Evolutionary conservation across 192 early-diverging fungal species (phyloP), one percentile per base, ranked within the genome.

Genomic region (Glomus cerebriforme): DNA sequence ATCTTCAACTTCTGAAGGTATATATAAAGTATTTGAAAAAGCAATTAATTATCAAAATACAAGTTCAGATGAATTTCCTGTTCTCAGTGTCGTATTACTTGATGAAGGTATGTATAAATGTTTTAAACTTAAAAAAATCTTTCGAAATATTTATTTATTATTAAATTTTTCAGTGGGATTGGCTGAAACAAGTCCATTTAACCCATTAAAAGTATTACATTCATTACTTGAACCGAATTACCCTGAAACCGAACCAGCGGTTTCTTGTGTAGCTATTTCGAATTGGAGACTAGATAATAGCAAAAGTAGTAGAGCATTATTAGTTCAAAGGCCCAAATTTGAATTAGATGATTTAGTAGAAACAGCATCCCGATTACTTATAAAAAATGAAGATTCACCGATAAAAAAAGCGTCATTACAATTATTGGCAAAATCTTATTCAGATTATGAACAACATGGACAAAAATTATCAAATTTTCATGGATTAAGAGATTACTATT

Each of bases 1-100:
- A 58, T 77, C 79, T 6, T 80, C 79, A 27, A 80, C 79, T 15
- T 80, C 79, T 37, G 79, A 80, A 26, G 79, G 79, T n/a, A 80
- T 80, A 24, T 19, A 67, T 1, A 80, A 80, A 47, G 79, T 80
- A 12, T 80, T 80, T 65, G 34, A 74, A 39, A 80, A 80, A 31
- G 79, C 79, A 15, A 22, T 43, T 0, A 66, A 68, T 26, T 80
- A 67, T 59, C 73, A 80, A 27, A 63, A 74, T 17, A 74, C 49
- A 26, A 76, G 66, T 69, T 75, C 79, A 35, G 26, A 68, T 19
- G 68, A 76, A 54, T 80, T 80, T 34, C 60, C 59, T 34, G 32
- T 76, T 35, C 63, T 62, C 24, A 70, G 76, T 34, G 79, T 80
- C 17, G 79, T 80, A 45, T 62, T 80, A 49, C 79, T 80, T 65